These are phyloP conservation scores for Penicillium olsonii DNA, from an alignment of 2,329 filamentous ascomycete genomes.

Conservation along the genomic window DNA sequence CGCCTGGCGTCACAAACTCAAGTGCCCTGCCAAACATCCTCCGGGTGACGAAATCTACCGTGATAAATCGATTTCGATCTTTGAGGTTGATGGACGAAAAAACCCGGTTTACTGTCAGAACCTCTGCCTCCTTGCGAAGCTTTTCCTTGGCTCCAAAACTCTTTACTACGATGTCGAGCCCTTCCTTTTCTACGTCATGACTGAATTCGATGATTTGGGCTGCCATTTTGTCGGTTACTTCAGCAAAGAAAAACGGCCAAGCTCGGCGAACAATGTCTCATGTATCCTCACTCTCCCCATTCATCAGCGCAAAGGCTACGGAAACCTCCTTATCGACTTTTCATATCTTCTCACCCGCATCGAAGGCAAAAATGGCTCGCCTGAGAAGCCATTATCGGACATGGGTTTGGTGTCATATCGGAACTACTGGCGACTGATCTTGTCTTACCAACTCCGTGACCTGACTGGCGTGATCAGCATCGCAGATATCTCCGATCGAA, in stretches of 20 bases:
- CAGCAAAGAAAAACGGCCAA: constrained; percentile 94
- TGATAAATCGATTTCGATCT: constrained; percentile 90
- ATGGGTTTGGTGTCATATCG: constrained; percentile 97
- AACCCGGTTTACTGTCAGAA: constrained; percentile 97
- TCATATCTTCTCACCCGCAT: constrained; percentile 94
- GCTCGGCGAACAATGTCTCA: constrained; percentile 94
- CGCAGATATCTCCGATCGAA: constrained; percentile 69
- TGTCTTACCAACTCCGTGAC: constrained; percentile 80
- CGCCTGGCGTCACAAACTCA: constrained; percentile 95
- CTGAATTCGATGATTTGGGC: constrained; percentile 80
- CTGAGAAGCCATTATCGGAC: constrained; percentile 95
- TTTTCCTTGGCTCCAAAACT: constrained; percentile 97
- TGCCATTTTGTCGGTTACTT: constrained; percentile 99
- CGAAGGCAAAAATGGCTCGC: constrained; percentile 90
- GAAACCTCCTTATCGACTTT: constrained; percentile 95
- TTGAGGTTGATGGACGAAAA: constrained; percentile 92
- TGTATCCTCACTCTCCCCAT: constrained; percentile 96
- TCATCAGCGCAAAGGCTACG: constrained; percentile 95
- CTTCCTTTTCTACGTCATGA: constrained; percentile 98
- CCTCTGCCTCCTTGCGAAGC: constrained; percentile 88
- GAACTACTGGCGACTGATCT: constrained; percentile 90
- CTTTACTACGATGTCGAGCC: constrained; percentile 99
- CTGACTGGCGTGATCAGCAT: constrained; percentile 60
- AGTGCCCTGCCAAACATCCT: constrained; percentile 94
- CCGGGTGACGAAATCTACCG: constrained; percentile 98